A percentile compares a stretch with the other conserved stretches of the same genome.
phyloP scores from a whole-genome alignment of 2,329 filamentous ascomycete genomes.

The Epichloe sp. region DNA sequence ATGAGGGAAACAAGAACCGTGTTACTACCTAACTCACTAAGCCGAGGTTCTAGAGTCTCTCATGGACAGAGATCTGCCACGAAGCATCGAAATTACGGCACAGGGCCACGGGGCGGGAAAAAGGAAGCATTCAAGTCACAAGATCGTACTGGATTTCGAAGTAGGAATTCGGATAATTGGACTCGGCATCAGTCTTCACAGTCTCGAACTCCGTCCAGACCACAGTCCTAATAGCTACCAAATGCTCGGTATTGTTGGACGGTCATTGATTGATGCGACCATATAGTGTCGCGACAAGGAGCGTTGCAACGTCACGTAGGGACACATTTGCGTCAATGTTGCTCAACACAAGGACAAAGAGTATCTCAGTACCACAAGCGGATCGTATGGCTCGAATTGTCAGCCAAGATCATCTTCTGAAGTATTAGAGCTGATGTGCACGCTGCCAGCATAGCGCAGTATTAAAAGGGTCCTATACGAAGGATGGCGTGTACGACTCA shows the following conservation, averaged over 20 bases:
- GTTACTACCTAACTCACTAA: slow-evolving; percentile 22
- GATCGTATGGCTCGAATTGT: neutral
- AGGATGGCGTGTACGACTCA: slow-evolving; percentile 12
- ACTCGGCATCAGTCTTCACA: slow-evolving; percentile 15
- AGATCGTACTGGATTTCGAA: slow-evolving; percentile 26
- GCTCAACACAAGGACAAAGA: neutral
- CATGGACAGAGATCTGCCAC: slow-evolving; percentile 9
- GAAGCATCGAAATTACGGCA: slow-evolving; percentile 18
- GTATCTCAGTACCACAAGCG: neutral
- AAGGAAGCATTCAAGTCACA: slow-evolving; percentile 20
- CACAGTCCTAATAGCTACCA: neutral
- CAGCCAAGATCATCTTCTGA: neutral
- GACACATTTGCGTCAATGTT: neutral
- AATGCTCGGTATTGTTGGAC: neutral
- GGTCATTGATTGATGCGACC: neutral
- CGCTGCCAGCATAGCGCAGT: neutral
- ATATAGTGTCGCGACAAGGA: neutral
- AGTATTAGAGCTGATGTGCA: neutral
- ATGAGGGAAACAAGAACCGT: slow-evolving; percentile 26
- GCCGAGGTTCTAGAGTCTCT: slow-evolving; percentile 18
- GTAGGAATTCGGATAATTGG: slow-evolving; percentile 29
- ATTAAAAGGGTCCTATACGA: too few species aligned
- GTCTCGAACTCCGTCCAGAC: slow-evolving; percentile 4
- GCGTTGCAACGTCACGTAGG: neutral
- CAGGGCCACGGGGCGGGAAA: slow-evolving; percentile 19